Percentiles rank a stretch among this genome's conserved stretches.
Evolutionary conservation across 2,329 filamentous ascomycete genomes (phyloP).

Genomic region (Neonectria punicea): DNA sequence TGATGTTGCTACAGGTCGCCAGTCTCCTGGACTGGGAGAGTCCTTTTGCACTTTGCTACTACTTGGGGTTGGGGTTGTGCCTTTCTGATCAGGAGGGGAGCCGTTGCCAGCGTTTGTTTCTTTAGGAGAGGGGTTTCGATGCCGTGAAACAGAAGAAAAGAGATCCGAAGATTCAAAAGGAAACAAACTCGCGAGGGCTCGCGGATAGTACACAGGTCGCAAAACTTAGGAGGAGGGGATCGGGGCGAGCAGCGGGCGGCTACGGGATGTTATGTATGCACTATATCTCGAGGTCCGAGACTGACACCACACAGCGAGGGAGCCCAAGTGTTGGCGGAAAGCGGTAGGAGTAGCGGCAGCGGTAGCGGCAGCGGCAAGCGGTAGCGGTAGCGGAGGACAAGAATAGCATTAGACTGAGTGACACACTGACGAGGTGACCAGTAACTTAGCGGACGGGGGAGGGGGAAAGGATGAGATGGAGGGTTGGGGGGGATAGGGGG

Average conservation of each 20-base stretch:
- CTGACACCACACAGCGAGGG: conserved; percentile 7
- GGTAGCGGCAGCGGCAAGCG: conserved; percentile 26
- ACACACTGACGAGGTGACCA: conserved; percentile 9
- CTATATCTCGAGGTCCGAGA: conserved; percentile 38
- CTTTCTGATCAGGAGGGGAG: conserved; percentile 38
- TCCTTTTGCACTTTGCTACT: conserved; percentile 24
- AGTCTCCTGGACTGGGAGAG: conserved; percentile 28
- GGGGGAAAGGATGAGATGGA: conserved; percentile 17
- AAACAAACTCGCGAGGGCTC: conserved; percentile 48
- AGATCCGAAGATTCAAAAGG: conserved; percentile 32
- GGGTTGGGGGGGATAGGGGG: conserved; percentile 22
- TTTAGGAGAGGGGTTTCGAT: conserved; percentile 38
- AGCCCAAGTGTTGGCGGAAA: conserved; percentile 12
- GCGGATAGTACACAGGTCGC: conserved; percentile 50
- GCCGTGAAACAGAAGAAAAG: conserved; percentile 44
- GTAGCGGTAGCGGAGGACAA: conserved; percentile 34
- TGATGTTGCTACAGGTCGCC: conserved; percentile 33
- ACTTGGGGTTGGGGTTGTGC: conserved; percentile 26
- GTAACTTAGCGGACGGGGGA: conserved; percentile 8
- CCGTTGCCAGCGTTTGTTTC: conserved; percentile 53
- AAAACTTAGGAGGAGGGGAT: conserved; percentile 53
- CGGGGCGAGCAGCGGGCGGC: conserved; percentile 53
- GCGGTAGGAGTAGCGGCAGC: conserved; percentile 34
- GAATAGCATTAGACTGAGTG: conserved; percentile 36
- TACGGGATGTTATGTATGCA: conserved; percentile 61